Evolutionary conservation across 2,329 filamentous ascomycete species (phyloP).

Genomic region (Apiospora rasikravindrae): DNA sequence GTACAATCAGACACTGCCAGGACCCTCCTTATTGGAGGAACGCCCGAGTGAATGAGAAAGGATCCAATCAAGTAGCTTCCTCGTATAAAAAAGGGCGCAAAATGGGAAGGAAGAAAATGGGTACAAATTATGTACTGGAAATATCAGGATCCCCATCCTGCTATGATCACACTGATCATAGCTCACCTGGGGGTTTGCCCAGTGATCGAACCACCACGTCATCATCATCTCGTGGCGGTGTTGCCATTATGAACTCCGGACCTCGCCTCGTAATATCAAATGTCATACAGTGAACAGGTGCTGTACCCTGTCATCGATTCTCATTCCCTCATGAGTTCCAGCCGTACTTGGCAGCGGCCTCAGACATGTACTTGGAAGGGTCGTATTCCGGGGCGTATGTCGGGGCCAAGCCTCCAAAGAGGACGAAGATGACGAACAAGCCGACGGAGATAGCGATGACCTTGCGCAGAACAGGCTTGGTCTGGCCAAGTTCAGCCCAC

Average conservation of each 20-base stretch:
- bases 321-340: slow-evolving; percentile 32
- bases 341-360: slow-evolving; percentile 56
- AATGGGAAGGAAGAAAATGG: neutral
- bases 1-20: slow-evolving; percentile 8
- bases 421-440: slow-evolving; percentile 68
- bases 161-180: slow-evolving; percentile 1
- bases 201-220: slow-evolving; percentile 15
- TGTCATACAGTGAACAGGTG: neutral
- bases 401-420: slow-evolving; percentile 72
- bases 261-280: slow-evolving; percentile 18
- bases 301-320: neutral
- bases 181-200: neutral
- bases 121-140: slow-evolving; percentile 18
- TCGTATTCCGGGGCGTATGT: slow-evolving; percentile 62
- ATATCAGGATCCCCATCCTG: slow-evolving; percentile 3
- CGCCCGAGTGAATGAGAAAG: neutral
- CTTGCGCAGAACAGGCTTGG: slow-evolving; percentile 79
- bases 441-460: slow-evolving; percentile 70
- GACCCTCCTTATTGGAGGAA: neutral
- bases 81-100: slow-evolving; percentile 19
- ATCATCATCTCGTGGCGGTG: slow-evolving; percentile 13
- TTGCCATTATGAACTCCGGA: slow-evolving; percentile 18
- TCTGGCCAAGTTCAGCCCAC: slow-evolving; percentile 85
- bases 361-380: slow-evolving; percentile 53
- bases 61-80: slow-evolving; percentile 18